Evolutionary conservation across 352 stramenopile species (phyloP).

Genomic region (Phytopythium oedochilum): DNA sequence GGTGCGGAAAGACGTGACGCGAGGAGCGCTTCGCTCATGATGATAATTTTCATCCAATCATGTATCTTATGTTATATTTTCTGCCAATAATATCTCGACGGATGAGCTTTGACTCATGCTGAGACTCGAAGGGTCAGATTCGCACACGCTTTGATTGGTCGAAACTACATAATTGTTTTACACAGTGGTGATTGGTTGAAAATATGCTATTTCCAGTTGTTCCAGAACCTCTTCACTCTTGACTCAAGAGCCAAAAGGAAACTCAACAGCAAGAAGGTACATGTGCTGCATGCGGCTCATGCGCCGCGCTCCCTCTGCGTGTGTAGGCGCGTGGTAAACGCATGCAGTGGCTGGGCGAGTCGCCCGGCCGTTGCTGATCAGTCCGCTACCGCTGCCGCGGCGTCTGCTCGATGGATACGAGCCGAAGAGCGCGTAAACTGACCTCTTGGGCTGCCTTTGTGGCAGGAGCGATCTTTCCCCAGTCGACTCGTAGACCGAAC

Average conservation of each 20-base stretch:
- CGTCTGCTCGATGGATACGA: background rate
- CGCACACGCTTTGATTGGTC: background rate
- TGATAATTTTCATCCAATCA: background rate
- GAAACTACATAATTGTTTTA: background rate
- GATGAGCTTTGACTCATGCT: background rate
- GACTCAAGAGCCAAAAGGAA: slow-evolving; percentile 2
- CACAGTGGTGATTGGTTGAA: background rate
- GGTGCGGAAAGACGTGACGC: background rate
- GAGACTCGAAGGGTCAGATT: background rate
- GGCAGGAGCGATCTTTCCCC: background rate
- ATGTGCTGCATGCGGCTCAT: no score
- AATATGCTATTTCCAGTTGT: background rate
- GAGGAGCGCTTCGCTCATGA: no score
- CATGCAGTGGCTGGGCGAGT: background rate
- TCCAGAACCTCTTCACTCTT: background rate
- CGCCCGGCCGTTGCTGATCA: background rate
- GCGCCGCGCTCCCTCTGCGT: background rate
- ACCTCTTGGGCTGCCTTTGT: background rate
- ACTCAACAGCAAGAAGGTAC: slow-evolving; percentile 4
- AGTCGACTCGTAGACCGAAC: background rate
- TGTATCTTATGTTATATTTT: background rate
- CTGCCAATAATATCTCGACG: background rate
- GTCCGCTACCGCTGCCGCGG: background rate
- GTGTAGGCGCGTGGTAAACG: background rate
- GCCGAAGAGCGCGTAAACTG: background rate